Base-by-base conservation (phyloP, 1,284 basidiomycete species). In the Porogramme epimiltina region DNA sequence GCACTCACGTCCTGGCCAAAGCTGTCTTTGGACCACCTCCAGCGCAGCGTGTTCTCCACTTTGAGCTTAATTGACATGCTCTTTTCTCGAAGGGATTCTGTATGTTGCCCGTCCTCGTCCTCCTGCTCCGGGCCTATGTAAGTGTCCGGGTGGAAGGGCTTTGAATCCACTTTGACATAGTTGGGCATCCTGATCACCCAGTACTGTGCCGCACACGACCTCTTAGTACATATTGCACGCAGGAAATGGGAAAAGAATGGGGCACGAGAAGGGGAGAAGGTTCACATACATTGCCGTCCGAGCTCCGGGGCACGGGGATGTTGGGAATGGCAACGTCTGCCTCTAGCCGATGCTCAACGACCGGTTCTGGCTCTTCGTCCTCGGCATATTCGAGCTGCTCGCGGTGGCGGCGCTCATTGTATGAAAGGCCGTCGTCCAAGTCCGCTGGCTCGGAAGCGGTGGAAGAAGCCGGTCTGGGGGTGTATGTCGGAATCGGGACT, bases 41-140 rank as follows among this genome's bases (percentile, higher is more conserved):
- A 96, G 41, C 93, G 83, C 26, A 96, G 78, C 2, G 93, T 94
- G 68, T 95, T 95, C 73, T 93, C 91, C 10, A 94, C 91, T 62
- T 89, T 89, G 45, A 95, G 78, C 67, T 90, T 90, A 62, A 92
- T 85, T 31, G 84, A 77, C 84, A 89, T 87, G 56, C 84, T 87
- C 68, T 81, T 84, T 69, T 88, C 87, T 59, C 83, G 82, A 43
- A 81, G 66, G 25, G 70, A 81, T 58, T 82, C 84, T 33, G 70
- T 78, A 47, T 79, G 73, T 10, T 70, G 68, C 9, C 74, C 70
- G 36, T 84, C 82, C 42, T 89, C 85, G 18, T 89, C 84, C 48
- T 90, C 87, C 39, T 89, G 83, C 60, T 91, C 89, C 8, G 89
- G 88, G 18, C 88, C 89, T 51, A 87, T 75, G 69, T 92, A 94